A percentile compares a stretch with the other conserved stretches of the same genome.
Evolutionary conservation across 2,329 filamentous ascomycete species (phyloP).

Genomic region (Fusarium sp.): DNA sequence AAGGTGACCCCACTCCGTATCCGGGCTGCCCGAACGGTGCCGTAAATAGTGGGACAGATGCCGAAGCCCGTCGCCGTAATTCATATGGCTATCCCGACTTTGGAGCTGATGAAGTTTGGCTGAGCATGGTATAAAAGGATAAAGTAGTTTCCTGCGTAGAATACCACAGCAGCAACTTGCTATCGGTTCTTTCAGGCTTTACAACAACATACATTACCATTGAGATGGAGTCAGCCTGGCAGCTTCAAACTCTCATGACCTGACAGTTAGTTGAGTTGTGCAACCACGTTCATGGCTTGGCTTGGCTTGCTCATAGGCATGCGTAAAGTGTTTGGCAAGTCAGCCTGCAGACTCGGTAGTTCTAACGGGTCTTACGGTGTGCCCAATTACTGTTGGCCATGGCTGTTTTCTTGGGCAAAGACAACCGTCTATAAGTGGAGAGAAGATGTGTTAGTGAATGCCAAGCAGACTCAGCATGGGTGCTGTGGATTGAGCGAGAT

Average conservation of each 20-base stretch:
- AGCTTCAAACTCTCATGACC: background rate
- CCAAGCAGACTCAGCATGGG: slow-evolving; percentile 21
- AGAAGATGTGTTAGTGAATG: background rate
- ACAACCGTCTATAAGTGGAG: slow-evolving; percentile 4
- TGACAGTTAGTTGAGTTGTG: background rate
- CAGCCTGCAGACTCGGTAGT: background rate
- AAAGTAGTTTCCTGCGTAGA: background rate
- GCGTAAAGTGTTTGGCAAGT: background rate
- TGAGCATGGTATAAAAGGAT: background rate
- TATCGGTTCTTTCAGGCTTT: background rate
- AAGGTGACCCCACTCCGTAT: background rate
- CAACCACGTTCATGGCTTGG: background rate
- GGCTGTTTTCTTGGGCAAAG: background rate
- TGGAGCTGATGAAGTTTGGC: background rate
- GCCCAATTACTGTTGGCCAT: background rate
- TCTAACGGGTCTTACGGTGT: background rate
- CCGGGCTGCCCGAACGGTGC: background rate
- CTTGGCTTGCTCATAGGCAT: background rate
- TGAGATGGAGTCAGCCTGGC: background rate
- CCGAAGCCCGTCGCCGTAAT: background rate
- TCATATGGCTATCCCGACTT: background rate
- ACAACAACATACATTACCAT: background rate
- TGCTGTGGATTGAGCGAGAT: slow-evolving; percentile 15
- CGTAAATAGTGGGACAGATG: slow-evolving; percentile 4
- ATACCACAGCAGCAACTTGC: background rate